phyloP scores from a whole-genome alignment of 2,329 filamentous ascomycete genomes.

The Phialophora chinensis region DNA sequence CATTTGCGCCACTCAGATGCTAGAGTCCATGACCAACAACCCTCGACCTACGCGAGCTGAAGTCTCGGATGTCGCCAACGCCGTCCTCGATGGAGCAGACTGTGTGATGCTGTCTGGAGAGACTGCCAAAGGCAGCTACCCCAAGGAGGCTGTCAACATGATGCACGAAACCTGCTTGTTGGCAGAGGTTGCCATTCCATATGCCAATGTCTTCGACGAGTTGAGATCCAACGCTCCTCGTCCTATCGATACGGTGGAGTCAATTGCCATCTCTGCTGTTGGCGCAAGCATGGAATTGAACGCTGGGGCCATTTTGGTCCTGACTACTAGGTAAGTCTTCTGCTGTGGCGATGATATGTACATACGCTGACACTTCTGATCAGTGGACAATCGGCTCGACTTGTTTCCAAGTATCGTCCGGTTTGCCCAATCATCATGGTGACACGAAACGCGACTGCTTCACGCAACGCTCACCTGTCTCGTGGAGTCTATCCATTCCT shows the following conservation, averaged over 20 bases:
- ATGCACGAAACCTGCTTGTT: conserved; percentile 98
- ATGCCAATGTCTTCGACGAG: conserved; percentile 96
- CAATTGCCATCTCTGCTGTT: conserved; percentile 95
- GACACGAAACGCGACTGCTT: conserved; percentile 81
- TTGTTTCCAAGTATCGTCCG: conserved; percentile 97
- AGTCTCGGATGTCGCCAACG: conserved; percentile 98
- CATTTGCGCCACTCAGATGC: conserved; percentile 99
- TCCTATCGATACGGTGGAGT: conserved; percentile 87
- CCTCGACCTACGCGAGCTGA: conserved; percentile 96
- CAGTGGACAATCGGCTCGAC: conserved; percentile 88
- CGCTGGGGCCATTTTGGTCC: conserved; percentile 91
- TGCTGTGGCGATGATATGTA: neutral
- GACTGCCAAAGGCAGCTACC: conserved; percentile 97
- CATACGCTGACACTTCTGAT: conserved; percentile 35
- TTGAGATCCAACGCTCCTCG: conserved; percentile 81
- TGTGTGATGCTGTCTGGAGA: conserved; percentile 99
- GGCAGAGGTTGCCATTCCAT: conserved; percentile 96
- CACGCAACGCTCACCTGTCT: conserved; percentile 91
- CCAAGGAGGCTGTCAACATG: conserved; percentile 88
- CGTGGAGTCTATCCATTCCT: conserved; percentile 98
- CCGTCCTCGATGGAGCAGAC: conserved; percentile 95
- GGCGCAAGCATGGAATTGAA: conserved; percentile 95
- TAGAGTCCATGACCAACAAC: conserved; percentile 99
- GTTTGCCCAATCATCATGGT: conserved; percentile 99
- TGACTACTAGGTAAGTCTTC: conserved; percentile 77